Conservation (phyloP, 2,329 filamentous ascomycete species). For the Trichoderma polysporum region DNA sequence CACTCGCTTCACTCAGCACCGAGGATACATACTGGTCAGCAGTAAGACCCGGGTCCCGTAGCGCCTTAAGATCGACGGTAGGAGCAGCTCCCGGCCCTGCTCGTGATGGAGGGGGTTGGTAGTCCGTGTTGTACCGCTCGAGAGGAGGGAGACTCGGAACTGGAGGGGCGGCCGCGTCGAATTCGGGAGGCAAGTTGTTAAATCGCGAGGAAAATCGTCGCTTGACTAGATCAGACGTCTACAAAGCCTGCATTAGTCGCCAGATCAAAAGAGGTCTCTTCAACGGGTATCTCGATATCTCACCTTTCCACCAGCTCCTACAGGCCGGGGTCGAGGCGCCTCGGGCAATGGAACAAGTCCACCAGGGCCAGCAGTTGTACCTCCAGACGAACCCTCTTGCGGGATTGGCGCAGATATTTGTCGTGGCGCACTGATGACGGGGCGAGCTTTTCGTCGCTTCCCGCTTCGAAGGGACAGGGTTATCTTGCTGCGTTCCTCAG, state of each 20-base stretch:
- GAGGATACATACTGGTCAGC: slow-evolving; percentile 76
- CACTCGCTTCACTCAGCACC: slow-evolving; percentile 79
- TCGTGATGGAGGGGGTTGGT: slow-evolving; percentile 55
- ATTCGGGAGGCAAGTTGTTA: slow-evolving; percentile 71
- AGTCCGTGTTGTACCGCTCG: slow-evolving; percentile 56
- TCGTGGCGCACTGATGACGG: slow-evolving; percentile 60
- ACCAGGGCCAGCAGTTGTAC: neutral
- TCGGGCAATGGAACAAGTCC: slow-evolving; percentile 24
- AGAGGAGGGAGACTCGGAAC: slow-evolving; percentile 62
- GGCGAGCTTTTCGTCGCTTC: slow-evolving; percentile 59
- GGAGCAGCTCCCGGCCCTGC: slow-evolving; percentile 57
- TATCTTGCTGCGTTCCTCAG: slow-evolving; percentile 60
- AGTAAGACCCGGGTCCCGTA: slow-evolving; percentile 76
- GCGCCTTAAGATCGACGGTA: slow-evolving; percentile 70
- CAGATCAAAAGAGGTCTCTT: neutral
- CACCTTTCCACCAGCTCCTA: slow-evolving; percentile 57
- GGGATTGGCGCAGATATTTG: slow-evolving; percentile 63
- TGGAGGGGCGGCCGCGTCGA: slow-evolving; percentile 66
- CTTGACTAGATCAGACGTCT: slow-evolving; percentile 85
- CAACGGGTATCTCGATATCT: slow-evolving; percentile 14
- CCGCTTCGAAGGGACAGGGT: slow-evolving; percentile 57
- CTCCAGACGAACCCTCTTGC: slow-evolving; percentile 44
- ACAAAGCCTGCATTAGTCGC: neutral
- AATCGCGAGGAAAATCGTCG: slow-evolving; percentile 92
- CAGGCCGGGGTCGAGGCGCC: slow-evolving; percentile 44